A percentile compares a stretch with the other conserved stretches of the same genome.
These are phyloP conservation scores for Saccharomycopsis crataegensis DNA, from an alignment of 1,139 yeast genomes.

Conservation along the genomic window DNA sequence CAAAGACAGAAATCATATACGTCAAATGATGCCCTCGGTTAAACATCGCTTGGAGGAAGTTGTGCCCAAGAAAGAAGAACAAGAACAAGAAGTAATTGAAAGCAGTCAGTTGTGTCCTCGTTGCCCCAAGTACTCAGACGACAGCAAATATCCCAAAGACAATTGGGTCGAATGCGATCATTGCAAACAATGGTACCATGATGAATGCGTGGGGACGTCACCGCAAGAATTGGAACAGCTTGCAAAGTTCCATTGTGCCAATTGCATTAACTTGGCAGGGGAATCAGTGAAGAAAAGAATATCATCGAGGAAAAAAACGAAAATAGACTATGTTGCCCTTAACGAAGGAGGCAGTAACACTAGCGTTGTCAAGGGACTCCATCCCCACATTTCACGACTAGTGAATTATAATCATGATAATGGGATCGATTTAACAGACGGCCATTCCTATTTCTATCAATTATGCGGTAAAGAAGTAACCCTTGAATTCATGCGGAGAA, in stretches of 20 bases:
- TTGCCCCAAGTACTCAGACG: too few species aligned
- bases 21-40: too few species aligned
- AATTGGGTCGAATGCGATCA: slow-evolving; percentile 57
- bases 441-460: slow-evolving; percentile 21
- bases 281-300: slow-evolving; percentile 5
- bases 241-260: slow-evolving; percentile 44
- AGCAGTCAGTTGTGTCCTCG: too few species aligned
- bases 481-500: slow-evolving; percentile 31
- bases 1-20: too few species aligned
- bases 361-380: slow-evolving; percentile 42
- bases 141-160: too few species aligned
- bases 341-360: slow-evolving; percentile 55
- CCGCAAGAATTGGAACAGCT: not conserved
- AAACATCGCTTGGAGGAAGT: too few species aligned
- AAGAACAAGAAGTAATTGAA: too few species aligned
- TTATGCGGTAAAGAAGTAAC: slow-evolving; percentile 32
- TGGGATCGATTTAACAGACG: slow-evolving; percentile 11
- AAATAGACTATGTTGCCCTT: slow-evolving; percentile 72
- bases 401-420: slow-evolving; percentile 16
- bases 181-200: slow-evolving; percentile 60
- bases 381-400: slow-evolving; percentile 24
- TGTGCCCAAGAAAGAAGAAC: too few species aligned
- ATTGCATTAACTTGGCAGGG: slow-evolving; percentile 30
- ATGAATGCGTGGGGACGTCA: slow-evolving; percentile 35
- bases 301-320: slow-evolving; percentile 20